phyloP scores from a whole-genome alignment of 352 stramenopile genomes.

The Pythium folliculosum region DNA sequence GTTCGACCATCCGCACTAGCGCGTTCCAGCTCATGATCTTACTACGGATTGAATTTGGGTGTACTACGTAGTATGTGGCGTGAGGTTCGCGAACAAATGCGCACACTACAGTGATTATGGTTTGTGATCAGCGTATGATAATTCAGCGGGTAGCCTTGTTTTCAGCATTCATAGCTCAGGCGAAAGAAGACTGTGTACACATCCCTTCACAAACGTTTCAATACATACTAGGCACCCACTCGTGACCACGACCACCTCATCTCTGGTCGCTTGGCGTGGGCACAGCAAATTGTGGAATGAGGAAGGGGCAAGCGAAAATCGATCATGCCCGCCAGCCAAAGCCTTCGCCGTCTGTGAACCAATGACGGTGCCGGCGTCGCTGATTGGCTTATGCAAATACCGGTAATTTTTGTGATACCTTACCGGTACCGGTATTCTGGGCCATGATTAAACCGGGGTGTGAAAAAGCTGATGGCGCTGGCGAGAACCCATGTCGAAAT shows the following conservation, averaged over 20 bases:
- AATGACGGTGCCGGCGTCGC: not conserved
- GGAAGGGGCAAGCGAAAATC: no score
- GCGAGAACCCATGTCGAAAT: slow-evolving; percentile 12
- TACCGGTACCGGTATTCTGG: not conserved
- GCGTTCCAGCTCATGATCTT: no score
- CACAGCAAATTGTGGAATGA: not conserved
- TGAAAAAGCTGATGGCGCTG: not conserved
- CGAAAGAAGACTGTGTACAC: slow-evolving; percentile 32
- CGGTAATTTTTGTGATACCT: not conserved
- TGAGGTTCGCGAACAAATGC: no score
- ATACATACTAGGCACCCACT: not conserved
- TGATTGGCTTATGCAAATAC: slow-evolving; percentile 9
- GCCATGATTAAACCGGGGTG: not conserved
- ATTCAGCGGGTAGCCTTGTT: slow-evolving; percentile 30
- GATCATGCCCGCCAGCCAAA: no score
- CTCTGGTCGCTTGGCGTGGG: no score
- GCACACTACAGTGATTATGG: no score
- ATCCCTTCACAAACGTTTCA: slow-evolving; percentile 21
- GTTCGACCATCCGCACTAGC: no score
- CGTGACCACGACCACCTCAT: no score
- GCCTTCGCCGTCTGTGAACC: slow-evolving; percentile 2
- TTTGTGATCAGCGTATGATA: slow-evolving; percentile 25
- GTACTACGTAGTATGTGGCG: no score
- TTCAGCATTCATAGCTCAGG: slow-evolving; percentile 28
- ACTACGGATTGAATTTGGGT: no score